Evolutionary conservation across 1,284 basidiomycete species (phyloP).

Genomic region (Rhizoctonia solani): DNA sequence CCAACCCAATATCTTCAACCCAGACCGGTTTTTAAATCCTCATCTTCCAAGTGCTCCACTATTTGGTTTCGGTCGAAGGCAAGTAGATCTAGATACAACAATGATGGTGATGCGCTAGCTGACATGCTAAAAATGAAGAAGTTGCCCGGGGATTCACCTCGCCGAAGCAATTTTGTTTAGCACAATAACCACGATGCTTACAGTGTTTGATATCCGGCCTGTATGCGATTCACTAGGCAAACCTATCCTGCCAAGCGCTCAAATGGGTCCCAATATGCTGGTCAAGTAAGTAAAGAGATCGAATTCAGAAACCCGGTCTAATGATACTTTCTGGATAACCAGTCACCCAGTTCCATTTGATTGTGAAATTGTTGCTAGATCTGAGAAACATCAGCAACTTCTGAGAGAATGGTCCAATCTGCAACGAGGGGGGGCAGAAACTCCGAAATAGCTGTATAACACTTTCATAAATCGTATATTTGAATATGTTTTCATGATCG

Average conservation of each 20-base stretch:
- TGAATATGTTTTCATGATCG: neutral
- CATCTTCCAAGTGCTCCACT: neutral
- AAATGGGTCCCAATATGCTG: too few relatives aligned
- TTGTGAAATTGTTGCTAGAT: neutral
- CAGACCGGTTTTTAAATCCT: conserved; percentile 39
- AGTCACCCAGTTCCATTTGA: neutral
- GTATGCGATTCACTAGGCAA: too few relatives aligned
- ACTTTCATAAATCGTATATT: neutral
- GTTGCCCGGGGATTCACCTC: conserved; percentile 42
- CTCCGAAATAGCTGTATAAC: neutral
- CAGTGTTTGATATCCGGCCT: conserved; percentile 37
- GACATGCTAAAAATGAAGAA: neutral
- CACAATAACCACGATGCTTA: conserved; percentile 38
- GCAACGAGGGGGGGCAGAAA: neutral
- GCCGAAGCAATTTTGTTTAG: conserved; percentile 41
- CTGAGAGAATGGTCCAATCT: neutral
- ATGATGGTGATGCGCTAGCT: too few relatives aligned
- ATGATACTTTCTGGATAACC: too few relatives aligned
- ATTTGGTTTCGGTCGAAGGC: conserved; percentile 1
- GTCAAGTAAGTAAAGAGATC: too few relatives aligned
- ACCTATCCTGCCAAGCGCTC: too few relatives aligned
- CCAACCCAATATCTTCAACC: conserved; percentile 39
- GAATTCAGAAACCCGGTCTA: too few relatives aligned
- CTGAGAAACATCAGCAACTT: neutral
- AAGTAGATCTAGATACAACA: neutral